Percentiles rank a stretch among this genome's conserved stretches.
phyloP scores from a whole-genome alignment of 345 rosid genomes.

The Corymbia maculata region DNA sequence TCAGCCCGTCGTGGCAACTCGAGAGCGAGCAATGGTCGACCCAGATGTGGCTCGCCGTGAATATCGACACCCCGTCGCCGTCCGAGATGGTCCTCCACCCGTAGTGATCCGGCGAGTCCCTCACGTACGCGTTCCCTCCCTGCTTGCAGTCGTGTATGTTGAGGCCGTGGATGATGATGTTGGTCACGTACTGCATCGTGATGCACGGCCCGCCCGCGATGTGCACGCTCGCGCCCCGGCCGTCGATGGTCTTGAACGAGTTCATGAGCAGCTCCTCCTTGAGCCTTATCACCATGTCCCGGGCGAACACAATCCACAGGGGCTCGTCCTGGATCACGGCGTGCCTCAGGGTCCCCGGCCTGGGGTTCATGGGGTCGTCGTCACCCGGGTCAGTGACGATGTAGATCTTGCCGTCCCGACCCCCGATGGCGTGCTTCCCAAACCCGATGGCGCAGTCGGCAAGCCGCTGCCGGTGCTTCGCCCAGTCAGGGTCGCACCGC shows the following conservation, averaged over 20 bases:
- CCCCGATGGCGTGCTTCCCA: slow-evolving; percentile 10
- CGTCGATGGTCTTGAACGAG: slow-evolving; percentile 14
- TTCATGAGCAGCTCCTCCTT: slow-evolving; percentile 12
- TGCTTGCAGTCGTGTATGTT: slow-evolving; percentile 13
- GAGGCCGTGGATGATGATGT: slow-evolving; percentile 12
- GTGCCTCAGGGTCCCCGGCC: slow-evolving; percentile 8
- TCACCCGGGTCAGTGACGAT: neutral
- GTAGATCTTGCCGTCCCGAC: slow-evolving; percentile 2
- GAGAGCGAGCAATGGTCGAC: slow-evolving; percentile 10
- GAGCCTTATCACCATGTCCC: slow-evolving; percentile 12
- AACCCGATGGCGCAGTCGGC: slow-evolving; percentile 9
- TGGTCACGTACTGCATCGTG: slow-evolving; percentile 10
- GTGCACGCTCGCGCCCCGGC: slow-evolving; percentile 13
- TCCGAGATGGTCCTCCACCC: slow-evolving; percentile 14
- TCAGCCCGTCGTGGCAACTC: slow-evolving; percentile 3
- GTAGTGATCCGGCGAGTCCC: slow-evolving; percentile 12
- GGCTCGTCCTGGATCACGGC: slow-evolving; percentile 13
- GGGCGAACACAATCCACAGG: slow-evolving; percentile 6
- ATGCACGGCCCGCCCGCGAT: slow-evolving; percentile 10
- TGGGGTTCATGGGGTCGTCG: slow-evolving; percentile 9
- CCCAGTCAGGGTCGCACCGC: slow-evolving; percentile 11
- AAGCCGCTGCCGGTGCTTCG: neutral
- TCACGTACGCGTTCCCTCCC: slow-evolving; percentile 8
- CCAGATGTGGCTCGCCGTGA: slow-evolving; percentile 8
- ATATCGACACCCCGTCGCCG: slow-evolving; percentile 10